Percentiles rank a stretch among this genome's conserved stretches.
phyloP scores from a whole-genome alignment of 768 basidiomycete genomes.

The Mycena leptocephala region DNA sequence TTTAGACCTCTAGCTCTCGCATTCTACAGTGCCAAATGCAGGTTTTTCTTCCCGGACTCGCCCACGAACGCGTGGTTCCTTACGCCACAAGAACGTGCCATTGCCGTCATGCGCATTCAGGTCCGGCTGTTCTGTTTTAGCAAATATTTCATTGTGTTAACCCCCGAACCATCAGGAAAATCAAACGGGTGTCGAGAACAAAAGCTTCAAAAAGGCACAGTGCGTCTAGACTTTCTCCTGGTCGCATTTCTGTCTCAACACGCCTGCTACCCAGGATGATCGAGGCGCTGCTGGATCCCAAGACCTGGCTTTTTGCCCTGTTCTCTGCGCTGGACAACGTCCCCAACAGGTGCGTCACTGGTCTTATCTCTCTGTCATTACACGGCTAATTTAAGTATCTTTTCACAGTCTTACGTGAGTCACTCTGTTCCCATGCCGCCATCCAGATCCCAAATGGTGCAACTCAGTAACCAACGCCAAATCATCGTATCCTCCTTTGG shows the following conservation, averaged over 20 bases:
- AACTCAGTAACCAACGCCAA: constrained; percentile 59
- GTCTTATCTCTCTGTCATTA: neutral
- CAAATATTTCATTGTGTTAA: neutral
- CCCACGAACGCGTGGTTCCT: constrained; percentile 76
- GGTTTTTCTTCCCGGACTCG: constrained; percentile 74
- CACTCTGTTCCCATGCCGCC: neutral
- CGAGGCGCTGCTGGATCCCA: constrained; percentile 69
- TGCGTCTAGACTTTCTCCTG: constrained; percentile 50
- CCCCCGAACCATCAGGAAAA: constrained; percentile 62
- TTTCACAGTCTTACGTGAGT: constrained; percentile 11
- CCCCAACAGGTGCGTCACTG: constrained; percentile 52
- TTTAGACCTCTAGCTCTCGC: constrained; percentile 51
- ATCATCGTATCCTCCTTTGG: constrained; percentile 71
- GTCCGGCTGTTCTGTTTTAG: constrained; percentile 44
- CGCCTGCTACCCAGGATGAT: constrained; percentile 56
- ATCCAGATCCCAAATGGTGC: neutral
- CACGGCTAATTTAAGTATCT: neutral
- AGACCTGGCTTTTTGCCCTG: constrained; percentile 74
- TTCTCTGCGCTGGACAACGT: constrained; percentile 65
- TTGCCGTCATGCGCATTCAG: constrained; percentile 70
- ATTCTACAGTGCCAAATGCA: no score
- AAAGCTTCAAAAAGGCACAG: constrained; percentile 87
- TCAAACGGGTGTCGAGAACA: constrained; percentile 89
- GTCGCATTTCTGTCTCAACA: neutral
- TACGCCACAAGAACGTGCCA: constrained; percentile 64